Conservation (phyloP, 129 eudicot genomes). For the Chrysanthemum makinoi region DNA sequence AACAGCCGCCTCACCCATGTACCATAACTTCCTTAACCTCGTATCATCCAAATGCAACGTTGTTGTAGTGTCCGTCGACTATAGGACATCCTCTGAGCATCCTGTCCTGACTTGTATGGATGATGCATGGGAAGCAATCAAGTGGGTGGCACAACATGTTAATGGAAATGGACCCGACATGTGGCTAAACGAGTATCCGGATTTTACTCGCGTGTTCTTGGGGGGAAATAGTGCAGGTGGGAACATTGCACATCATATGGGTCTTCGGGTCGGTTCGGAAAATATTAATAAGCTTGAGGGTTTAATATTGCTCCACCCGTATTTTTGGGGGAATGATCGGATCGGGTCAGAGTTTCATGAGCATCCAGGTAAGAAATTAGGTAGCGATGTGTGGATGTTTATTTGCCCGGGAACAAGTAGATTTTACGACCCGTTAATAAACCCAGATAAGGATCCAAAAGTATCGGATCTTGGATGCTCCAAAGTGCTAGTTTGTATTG, state of each 20-base stretch:
- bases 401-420: neutral
- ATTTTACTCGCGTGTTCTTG: slow-evolving; percentile 28
- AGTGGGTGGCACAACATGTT: slow-evolving; percentile 51
- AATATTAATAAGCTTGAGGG: slow-evolving; percentile 27
- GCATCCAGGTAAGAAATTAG: neutral
- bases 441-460: slow-evolving; percentile 8
- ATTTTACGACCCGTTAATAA: slow-evolving; percentile 10
- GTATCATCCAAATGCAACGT: slow-evolving; percentile 20
- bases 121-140: slow-evolving; percentile 59
- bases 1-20: slow-evolving; percentile 25
- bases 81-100: slow-evolving; percentile 48
- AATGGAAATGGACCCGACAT: slow-evolving; percentile 25
- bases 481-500: slow-evolving; percentile 14
- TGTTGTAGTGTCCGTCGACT: slow-evolving; percentile 40
- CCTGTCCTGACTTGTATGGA: slow-evolving; percentile 42
- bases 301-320: slow-evolving; percentile 43
- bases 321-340: slow-evolving; percentile 44
- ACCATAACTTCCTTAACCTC: slow-evolving; percentile 28
- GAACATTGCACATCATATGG: slow-evolving; percentile 44
- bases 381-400: neutral
- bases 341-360: slow-evolving; percentile 18
- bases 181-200: slow-evolving; percentile 34
- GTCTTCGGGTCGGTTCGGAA: slow-evolving; percentile 28
- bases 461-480: neutral
- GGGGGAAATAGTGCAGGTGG: slow-evolving; percentile 50